phyloP scores from a whole-genome alignment of 805 yeast genomes.

The Candida endomychidarum region DNA sequence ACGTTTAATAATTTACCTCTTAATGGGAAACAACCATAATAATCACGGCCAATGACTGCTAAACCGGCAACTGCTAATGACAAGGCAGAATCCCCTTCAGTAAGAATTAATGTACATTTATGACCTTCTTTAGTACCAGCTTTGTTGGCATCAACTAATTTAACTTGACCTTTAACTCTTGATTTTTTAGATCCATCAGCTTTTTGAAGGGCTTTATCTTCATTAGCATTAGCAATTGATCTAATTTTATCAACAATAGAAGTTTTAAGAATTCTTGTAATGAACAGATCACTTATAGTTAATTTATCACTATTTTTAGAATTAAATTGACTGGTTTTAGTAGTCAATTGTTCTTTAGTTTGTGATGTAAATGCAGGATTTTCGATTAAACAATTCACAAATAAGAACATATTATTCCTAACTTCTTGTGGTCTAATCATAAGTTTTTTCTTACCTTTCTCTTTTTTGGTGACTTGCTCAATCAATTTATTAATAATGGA shows the following conservation, averaged over 20 bases:
- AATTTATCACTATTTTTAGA: slow-evolving; percentile 58
- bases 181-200: slow-evolving; percentile 84
- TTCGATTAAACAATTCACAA: slow-evolving; percentile 88
- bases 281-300: slow-evolving; percentile 73
- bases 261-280: slow-evolving; percentile 67
- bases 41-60: slow-evolving; percentile 92
- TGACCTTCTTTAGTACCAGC: slow-evolving; percentile 94
- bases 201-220: slow-evolving; percentile 80
- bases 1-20: slow-evolving; percentile 95
- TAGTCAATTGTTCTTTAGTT: slow-evolving; percentile 93
- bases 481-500: slow-evolving; percentile 76
- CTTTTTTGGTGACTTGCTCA: slow-evolving; percentile 62
- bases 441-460: slow-evolving; percentile 62
- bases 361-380: slow-evolving; percentile 98
- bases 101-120: slow-evolving; percentile 87
- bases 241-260: slow-evolving; percentile 69
- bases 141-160: slow-evolving; percentile 91
- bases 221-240: slow-evolving; percentile 84
- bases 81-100: slow-evolving; percentile 97
- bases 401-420: slow-evolving; percentile 84
- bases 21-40: slow-evolving; percentile 91
- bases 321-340: slow-evolving; percentile 86
- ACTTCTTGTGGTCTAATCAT: slow-evolving; percentile 87
- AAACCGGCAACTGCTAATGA: slow-evolving; percentile 91
- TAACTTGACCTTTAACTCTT: slow-evolving; percentile 85